Conservation (phyloP, 2,329 filamentous ascomycete species). For the Monilinia aucupariae region DNA sequence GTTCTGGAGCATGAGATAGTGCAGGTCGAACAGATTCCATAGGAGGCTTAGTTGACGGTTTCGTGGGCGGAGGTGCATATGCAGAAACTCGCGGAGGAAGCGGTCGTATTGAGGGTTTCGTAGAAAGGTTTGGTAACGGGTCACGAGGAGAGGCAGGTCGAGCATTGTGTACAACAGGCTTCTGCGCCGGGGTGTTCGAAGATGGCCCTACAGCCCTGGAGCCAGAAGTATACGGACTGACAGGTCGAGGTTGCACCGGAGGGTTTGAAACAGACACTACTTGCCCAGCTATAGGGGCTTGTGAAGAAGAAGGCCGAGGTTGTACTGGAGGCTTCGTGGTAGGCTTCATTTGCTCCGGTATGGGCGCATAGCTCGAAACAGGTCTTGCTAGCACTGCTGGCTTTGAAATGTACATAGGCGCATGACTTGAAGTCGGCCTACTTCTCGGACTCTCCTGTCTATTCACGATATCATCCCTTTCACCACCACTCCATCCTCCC, state of each 20-base stretch:
- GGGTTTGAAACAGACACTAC: background rate
- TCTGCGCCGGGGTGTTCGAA: background rate
- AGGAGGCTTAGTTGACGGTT: background rate
- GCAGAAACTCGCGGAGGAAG: background rate
- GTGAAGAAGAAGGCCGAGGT: background rate
- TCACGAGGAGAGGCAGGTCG: background rate
- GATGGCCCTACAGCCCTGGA: background rate
- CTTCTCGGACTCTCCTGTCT: constrained; percentile 16
- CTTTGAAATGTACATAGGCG: background rate
- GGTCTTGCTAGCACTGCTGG: constrained; percentile 7
- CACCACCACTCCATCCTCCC: background rate
- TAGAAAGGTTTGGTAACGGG: background rate
- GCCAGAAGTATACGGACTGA: background rate
- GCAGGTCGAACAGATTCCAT: constrained; percentile 1
- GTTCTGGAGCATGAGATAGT: background rate
- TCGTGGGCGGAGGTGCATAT: background rate
- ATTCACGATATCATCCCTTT: background rate
- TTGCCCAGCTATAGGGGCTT: background rate
- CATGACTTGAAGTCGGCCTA: constrained; percentile 15
- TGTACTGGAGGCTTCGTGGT: background rate
- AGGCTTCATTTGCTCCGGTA: constrained; percentile 10
- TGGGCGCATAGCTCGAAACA: constrained; percentile 20
- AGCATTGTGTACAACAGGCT: background rate
- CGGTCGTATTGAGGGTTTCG: background rate
- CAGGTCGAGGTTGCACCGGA: background rate